Evolutionary conservation across 306 rosid genomes (phyloP).

Genomic region (Quercus mongolica): DNA sequence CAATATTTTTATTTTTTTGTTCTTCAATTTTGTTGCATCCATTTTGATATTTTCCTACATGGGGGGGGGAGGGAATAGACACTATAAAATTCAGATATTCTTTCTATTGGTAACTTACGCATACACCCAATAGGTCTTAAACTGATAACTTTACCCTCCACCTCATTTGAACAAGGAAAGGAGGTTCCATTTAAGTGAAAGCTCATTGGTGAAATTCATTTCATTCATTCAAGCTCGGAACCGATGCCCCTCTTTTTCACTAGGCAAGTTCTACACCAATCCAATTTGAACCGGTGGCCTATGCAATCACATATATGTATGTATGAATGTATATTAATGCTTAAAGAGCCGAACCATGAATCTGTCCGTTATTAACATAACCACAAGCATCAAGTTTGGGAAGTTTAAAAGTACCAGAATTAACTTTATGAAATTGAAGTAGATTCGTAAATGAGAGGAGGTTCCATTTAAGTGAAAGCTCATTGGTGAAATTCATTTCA

Average conservation of each 20-base stretch:
- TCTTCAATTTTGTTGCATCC: too few relatives aligned
- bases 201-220: neutral
- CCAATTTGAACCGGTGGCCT: neutral
- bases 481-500: neutral
- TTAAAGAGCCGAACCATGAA: neutral
- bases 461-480: neutral
- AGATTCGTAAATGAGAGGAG: neutral
- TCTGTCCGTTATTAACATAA: neutral
- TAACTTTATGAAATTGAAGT: neutral
- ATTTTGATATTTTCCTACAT: too few relatives aligned
- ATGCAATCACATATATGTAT: neutral
- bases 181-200: neutral
- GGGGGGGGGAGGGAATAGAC: neutral
- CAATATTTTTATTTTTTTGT: too few relatives aligned
- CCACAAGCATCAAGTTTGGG: neutral
- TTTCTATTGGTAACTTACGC: neutral
- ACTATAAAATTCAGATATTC: neutral
- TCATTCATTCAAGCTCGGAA: neutral
- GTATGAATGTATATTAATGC: neutral
- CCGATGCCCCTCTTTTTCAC: neutral
- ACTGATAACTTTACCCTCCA: neutral
- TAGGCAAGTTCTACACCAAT: neutral
- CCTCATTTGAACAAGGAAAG: too few relatives aligned
- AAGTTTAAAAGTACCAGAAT: neutral
- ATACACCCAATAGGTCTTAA: neutral